Evolutionary conservation across 805 yeast genomes (phyloP), one percentile per base, ranked within the genome.

Genomic region (Zygosaccharomyces bailii): DNA sequence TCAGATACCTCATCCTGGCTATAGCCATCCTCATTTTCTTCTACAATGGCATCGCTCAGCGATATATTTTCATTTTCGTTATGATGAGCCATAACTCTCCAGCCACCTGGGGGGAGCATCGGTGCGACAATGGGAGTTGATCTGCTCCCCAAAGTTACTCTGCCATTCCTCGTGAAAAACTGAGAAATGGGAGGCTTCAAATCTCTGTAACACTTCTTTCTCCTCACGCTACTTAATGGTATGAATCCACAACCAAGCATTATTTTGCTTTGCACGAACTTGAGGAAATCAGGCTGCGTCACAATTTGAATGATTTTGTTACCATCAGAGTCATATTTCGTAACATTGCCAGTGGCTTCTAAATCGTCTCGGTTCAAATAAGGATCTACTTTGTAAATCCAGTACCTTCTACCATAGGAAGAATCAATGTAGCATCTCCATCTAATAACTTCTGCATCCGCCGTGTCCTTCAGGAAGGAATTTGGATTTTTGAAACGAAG

Each of bases 391-490:
- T 74, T 78, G 62, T 80, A 83, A 13, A 88, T 61, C 96, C 96
- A 88, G 9, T 86, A 82, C 49, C 96, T 72, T 49, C 96, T 72
- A 4, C 95, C 95, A 55, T 58, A 69, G 18, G 69, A 72, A 50
- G 63, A 56, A 49, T 61, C 68, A 5, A 63, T 48, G 49, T 59
- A 63, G 43, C 68, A 63, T 45, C 54, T 59, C 68, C 68, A 63
- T 34, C 55, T 62, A 3, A 58, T 51, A 1, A 45, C 16, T 21
- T 55, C 57, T 2, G 56, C 55, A 17, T 49, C 46, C 2, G 55
- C 39, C 11, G 45, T 44, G 43, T 59, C 63, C 42, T 52, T 53
- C 7, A 59, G 48, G 11, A 56, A 29, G 3, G 60, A 52, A 10
- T 42, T 46, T 5, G 56, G 50, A 13, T 53, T 45, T 10, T 49